Evolutionary conservation across 192 early-diverging fungal species (phyloP), one percentile per base, ranked within the genome.

Genomic region (Coemansia sp.): DNA sequence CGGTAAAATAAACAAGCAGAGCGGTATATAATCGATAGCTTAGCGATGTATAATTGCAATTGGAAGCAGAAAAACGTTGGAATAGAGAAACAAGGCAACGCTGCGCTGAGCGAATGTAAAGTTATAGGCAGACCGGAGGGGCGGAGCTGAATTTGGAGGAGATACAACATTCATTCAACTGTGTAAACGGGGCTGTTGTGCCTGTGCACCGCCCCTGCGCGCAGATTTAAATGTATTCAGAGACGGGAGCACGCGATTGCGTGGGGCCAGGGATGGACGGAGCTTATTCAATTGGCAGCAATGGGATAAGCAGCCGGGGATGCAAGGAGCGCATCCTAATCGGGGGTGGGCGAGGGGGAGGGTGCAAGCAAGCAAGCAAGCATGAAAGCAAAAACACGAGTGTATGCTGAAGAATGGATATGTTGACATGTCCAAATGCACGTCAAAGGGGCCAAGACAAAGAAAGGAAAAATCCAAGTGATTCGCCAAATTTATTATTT

Each of bases 291-390:
- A 29, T 45, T 10, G 37, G 63, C 63, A n/a, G 29, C 49, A 49
- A 21, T n/a, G 23, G 54, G 63, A 65, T 57, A 48, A 57, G 43
- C 63, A 57, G 19, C 45, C 25, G 63, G 63, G 25, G 23, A 54
- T 65, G 63, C 63, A 65, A 56, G 63, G 63, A 47, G 63, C 55
- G 63, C 55, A 65, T 65, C 63, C 55, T 51, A 47, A 45, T 47
- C 63, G 54, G 55, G 56, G 29, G 29, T 32, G 29, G 29, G 29
- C 29, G 5, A 5, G 10, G 29, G 32, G 14, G 32, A 17, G 51
- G 43, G 14, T n/a, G n/a, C 11, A n/a, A 4, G 43, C 43, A 45
- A 45, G 43, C 43, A 51, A 21, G 14, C 2, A 50, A n/a, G 4
- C n/a, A 50, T 25, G 49, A 51, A 22, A 17, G 49, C n/a, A 32